These are phyloP conservation scores for Fusarium sp. DNA, from an alignment of 2,329 filamentous ascomycete species.

Conservation along the genomic window DNA sequence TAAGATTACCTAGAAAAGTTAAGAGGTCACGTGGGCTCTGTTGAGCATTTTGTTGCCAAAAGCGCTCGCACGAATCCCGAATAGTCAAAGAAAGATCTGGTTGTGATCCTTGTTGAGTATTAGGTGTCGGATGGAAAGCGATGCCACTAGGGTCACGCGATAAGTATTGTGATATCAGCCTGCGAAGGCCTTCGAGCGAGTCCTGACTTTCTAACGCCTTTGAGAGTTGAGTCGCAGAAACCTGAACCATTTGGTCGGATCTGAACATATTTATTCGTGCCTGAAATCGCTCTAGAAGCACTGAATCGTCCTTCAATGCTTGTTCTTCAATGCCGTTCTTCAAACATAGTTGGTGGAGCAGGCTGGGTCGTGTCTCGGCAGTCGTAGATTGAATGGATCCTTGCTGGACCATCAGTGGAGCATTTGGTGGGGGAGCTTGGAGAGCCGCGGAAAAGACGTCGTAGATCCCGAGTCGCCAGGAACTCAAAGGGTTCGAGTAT, in stretches of 20 bases:
- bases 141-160: constrained; percentile 35
- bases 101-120: background rate
- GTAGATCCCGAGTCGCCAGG: constrained; percentile 55
- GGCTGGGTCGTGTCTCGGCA: constrained; percentile 6
- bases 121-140: background rate
- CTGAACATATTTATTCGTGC: constrained; percentile 41
- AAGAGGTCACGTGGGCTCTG: constrained; percentile 42
- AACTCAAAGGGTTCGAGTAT: constrained; percentile 38
- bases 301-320: constrained; percentile 43
- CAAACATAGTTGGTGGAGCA: constrained; percentile 37
- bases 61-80: constrained; percentile 40
- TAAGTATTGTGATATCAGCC: constrained; percentile 47
- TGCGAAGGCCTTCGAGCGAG: constrained; percentile 47
- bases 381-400: constrained; percentile 5
- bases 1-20: constrained; percentile 56
- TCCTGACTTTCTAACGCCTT: constrained; percentile 38
- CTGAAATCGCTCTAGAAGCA: constrained; percentile 53
- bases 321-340: constrained; percentile 38
- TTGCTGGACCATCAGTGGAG: constrained; percentile 28
- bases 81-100: constrained; percentile 35
- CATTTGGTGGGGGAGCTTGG: constrained; percentile 30
- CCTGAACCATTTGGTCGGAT: constrained; percentile 1
- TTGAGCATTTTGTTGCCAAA: constrained; percentile 22
- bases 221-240: constrained; percentile 28
- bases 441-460: constrained; percentile 58